These are phyloP conservation scores for Ophiostoma piceae DNA, from an alignment of 2,329 filamentous ascomycete species.

Conservation along the genomic window DNA sequence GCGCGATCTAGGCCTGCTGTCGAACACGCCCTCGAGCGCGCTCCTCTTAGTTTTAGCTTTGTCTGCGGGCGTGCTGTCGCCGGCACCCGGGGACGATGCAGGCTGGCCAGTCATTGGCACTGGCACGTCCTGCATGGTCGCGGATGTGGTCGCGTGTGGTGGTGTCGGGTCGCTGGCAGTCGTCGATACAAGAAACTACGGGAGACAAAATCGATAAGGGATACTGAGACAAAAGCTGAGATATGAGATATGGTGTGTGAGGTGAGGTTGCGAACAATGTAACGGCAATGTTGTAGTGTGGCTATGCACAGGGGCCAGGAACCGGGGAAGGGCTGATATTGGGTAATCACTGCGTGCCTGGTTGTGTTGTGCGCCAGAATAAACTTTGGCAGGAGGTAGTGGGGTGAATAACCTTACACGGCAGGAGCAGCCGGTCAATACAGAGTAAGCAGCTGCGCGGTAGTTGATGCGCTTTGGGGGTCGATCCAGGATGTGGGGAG, in stretches of 20 bases:
- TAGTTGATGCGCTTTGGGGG: not conserved
- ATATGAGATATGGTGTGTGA: not conserved
- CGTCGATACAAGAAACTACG: not conserved
- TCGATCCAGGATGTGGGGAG: not conserved
- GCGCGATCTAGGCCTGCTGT: not conserved
- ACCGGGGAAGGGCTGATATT: not conserved
- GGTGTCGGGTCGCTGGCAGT: not conserved
- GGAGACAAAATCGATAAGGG: not conserved
- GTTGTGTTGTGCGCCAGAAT: not conserved
- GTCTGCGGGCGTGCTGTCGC: not conserved
- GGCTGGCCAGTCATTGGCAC: not conserved
- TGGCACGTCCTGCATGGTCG: not conserved
- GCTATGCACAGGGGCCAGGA: not conserved
- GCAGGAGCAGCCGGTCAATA: not conserved
- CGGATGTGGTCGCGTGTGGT: not conserved
- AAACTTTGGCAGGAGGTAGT: not conserved
- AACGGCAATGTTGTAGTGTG: not conserved
- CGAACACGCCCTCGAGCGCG: not conserved
- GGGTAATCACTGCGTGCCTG: not conserved
- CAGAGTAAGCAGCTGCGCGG: not conserved
- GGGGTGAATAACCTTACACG: slow-evolving; percentile 7
- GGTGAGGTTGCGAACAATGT: not conserved
- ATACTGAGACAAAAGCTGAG: not conserved
- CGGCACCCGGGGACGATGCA: not conserved
- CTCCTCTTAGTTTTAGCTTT: not conserved